Base-by-base conservation (phyloP, 2,329 filamentous ascomycete genomes). In the Colletotrichum somersetense region DNA sequence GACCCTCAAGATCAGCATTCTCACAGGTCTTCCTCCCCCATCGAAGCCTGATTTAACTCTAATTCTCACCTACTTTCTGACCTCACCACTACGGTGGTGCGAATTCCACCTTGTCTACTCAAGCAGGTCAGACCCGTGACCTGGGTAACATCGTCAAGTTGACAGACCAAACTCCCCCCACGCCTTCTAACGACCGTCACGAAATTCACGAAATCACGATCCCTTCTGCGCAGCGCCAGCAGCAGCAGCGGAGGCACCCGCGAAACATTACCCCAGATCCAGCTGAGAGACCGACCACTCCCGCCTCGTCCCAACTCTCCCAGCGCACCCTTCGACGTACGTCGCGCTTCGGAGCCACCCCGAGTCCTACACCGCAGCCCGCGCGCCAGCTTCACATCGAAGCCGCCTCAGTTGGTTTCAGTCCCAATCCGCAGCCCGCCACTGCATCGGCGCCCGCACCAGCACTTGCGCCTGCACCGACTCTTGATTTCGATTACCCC, bases 151-250 rank as follows among this genome's bases (percentile, higher is more conserved):
- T 81, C 81, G 84, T 83, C 82, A 84, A 83, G 79, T 83, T 85
- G 85, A 83, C 84, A 77, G 81, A 79, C 79, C 80, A 79, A 80
- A 82, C 77, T 68, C 77, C 81, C 74, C 77, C 79, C 62, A 77
- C 79, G 58, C 77, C 78, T 75, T 79, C 79, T 87, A 79, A 87
- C 84, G 86, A 88, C 86, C 83, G 83, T 85, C 82, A 88, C 88
- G 86, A 88, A 79, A 81, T 77, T 81, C 79, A 88, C 85, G 85
- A 85, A 78, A 80, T 82, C 77, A 82, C 82, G 78, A 79, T 79
- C 69, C 74, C 81, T 73, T 75, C 77, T 76, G 77, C 79, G 71
- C 78, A 79, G 77, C 81, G 78, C 79, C 82, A 83, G 80, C 80
- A 79, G 75, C 80, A 68, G 83, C 83, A 82, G 83, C 83, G 82